Evolutionary conservation across 257 asterid genomes (phyloP), one percentile per base, ranked within the genome.

Genomic region (Nicotiana undulata): DNA sequence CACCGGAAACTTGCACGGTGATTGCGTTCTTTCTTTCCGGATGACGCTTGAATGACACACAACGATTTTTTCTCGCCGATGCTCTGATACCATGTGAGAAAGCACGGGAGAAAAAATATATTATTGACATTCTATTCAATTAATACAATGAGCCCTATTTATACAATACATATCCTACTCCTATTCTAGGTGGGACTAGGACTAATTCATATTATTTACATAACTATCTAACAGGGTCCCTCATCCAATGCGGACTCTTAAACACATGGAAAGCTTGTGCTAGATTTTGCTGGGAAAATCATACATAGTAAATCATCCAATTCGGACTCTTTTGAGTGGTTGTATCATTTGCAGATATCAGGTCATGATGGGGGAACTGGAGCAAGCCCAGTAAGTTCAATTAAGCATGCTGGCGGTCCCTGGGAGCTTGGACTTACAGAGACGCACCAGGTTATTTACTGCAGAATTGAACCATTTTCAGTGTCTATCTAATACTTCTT

Each of bases 301-400:
- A 24, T 9, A 26, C 61, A 15, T 16, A 74, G 40, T 74, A 74
- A 74, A 28, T 8, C 17, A 24, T 26, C 28, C 28, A 26, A 26
- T 26, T 26, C 28, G 28, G 28, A 49, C 44, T 74, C 79, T 49
- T 74, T 74, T 74, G 12, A 13, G 44, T 1, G 40, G 44, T 74
- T 74, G 79, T 74, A 9, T 59, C 6, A 24, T 81, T 75, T 83
- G 80, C 88, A 95, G 98, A 96, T 96, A 92, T 96, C 99, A 32
- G 99, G 99, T 80, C 98, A 96, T 85, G 99, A 96, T 84, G 99
- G 99, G 55, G 99, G 99, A 77, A 96, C 99, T 76, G 99, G 99
- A 79, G 99, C 99, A 68, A 96, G 99, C 86, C 99, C 99, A 13
- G 92, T 96, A 65, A 96, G 99, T 89, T 96, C 99, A 81, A 96